Percentiles rank a stretch among this genome's conserved stretches.
Evolutionary conservation across 2,329 filamentous ascomycete species (phyloP).

Genomic region (Penicillium freii): DNA sequence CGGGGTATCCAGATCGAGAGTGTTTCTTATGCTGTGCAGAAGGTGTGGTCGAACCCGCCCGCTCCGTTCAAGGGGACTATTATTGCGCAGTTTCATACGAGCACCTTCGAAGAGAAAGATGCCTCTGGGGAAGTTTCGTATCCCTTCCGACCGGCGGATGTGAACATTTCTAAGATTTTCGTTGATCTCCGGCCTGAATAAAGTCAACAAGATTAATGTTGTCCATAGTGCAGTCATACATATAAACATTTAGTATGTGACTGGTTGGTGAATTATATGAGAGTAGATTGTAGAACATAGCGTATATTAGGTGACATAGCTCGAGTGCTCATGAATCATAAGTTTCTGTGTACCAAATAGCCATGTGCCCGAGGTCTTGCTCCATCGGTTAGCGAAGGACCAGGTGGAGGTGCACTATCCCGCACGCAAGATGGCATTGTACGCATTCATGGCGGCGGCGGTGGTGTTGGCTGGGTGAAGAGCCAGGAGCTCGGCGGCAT

Average conservation of each 20-base stretch:
- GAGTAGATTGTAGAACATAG: neutral
- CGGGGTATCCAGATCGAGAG: neutral
- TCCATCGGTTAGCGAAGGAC: no score
- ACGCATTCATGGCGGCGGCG: no score
- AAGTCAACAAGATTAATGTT: neutral
- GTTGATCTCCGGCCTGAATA: neutral
- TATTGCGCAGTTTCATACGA: neutral
- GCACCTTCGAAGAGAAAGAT: neutral
- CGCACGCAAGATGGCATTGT: no score
- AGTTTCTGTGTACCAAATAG: no score
- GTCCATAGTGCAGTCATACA: no score
- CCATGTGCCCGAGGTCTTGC: no score
- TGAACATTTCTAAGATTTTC: neutral
- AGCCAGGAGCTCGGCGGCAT: no score
- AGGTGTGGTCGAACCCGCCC: neutral
- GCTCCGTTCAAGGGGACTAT: neutral
- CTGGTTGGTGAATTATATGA: no score
- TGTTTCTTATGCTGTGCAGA: neutral
- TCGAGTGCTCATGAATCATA: neutral
- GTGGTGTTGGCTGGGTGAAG: no score
- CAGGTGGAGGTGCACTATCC: no score
- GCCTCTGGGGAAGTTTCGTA: neutral
- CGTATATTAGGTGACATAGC: neutral
- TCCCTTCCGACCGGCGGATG: neutral
- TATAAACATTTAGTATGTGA: neutral